Percentiles rank a stretch among this genome's conserved stretches.
Evolutionary conservation across 768 basidiomycete species (phyloP).

Genomic region (Mycena chlorophos): DNA sequence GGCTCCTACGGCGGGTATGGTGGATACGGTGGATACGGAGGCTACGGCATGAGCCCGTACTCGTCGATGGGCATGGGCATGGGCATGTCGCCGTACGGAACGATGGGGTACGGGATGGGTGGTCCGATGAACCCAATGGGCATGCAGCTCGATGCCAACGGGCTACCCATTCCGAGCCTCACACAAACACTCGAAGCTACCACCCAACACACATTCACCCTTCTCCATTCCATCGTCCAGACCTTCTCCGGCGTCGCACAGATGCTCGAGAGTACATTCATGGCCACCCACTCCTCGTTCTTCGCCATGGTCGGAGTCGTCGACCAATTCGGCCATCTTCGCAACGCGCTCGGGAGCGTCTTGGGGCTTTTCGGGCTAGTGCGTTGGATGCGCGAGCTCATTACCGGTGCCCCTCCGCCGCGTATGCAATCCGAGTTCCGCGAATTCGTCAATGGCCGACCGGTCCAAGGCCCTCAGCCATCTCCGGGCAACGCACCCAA

Average conservation of each 20-base stretch:
- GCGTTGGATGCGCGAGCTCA: conserved; percentile 74
- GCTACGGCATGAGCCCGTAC: conserved; percentile 24
- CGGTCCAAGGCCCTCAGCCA: conserved; percentile 45
- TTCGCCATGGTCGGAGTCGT: conserved; percentile 96
- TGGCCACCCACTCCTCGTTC: conserved; percentile 94
- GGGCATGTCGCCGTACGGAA: conserved; percentile 29
- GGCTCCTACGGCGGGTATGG: conserved; percentile 39
- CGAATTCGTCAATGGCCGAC: conserved; percentile 69
- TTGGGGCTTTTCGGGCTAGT: conserved; percentile 89
- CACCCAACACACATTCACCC: conserved; percentile 89
- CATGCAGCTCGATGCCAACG: conserved; percentile 49
- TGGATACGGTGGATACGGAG: conserved; percentile 37
- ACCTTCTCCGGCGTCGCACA: conserved; percentile 94
- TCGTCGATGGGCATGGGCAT: conserved; percentile 29
- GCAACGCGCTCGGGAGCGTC: conserved; percentile 91
- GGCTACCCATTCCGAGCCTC: conserved; percentile 62
- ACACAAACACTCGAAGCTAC: conserved; percentile 86
- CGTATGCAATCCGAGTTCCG: conserved; percentile 65
- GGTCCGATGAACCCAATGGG: conserved; percentile 49
- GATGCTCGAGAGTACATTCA: conserved; percentile 96
- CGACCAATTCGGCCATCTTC: conserved; percentile 90
- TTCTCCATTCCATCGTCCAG: conserved; percentile 92
- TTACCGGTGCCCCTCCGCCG: conserved; percentile 41
- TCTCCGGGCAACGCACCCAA: conserved; percentile 47
- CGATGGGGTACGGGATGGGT: conserved; percentile 37